Percentiles rank a stretch among this genome's conserved stretches.
These are phyloP conservation scores for Amphicarpaea edgeworthii DNA, from an alignment of 306 rosid species.

Conservation along the genomic window DNA sequence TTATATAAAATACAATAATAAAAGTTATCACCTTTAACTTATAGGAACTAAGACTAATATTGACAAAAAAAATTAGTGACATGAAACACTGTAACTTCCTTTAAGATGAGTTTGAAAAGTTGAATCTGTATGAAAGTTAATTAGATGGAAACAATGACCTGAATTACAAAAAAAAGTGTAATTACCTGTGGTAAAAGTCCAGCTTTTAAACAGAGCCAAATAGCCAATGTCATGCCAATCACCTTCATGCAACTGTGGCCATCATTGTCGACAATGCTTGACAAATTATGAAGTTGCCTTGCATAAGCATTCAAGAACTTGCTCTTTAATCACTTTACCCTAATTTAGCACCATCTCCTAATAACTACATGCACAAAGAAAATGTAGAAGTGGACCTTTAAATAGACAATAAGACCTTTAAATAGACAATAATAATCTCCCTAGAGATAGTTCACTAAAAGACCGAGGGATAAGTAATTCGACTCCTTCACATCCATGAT, in stretches of 20 bases:
- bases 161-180: too few relatives aligned
- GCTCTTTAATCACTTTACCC: neutral
- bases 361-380: neutral
- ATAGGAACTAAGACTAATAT: too few relatives aligned
- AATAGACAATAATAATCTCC: too few relatives aligned
- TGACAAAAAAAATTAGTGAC: neutral
- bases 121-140: neutral
- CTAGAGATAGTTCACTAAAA: too few relatives aligned
- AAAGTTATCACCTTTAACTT: too few relatives aligned
- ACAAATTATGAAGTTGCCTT: neutral
- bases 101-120: neutral
- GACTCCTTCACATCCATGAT: too few relatives aligned
- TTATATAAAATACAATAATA: too few relatives aligned
- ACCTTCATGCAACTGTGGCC: neutral
- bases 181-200: neutral
- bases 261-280: neutral
- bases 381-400: too few relatives aligned
- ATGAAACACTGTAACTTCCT: neutral
- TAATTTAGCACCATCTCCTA: slow-evolving; percentile 3
- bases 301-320: neutral
- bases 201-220: neutral
- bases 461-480: too few relatives aligned
- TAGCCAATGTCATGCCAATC: slow-evolving; percentile 16
- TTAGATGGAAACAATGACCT: neutral
- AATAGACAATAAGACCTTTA: too few relatives aligned